Evolutionary conservation across 2,329 filamentous ascomycete species (phyloP), one percentile per base, ranked within the genome.

Genomic region (Sarocladiaceae sp.): DNA sequence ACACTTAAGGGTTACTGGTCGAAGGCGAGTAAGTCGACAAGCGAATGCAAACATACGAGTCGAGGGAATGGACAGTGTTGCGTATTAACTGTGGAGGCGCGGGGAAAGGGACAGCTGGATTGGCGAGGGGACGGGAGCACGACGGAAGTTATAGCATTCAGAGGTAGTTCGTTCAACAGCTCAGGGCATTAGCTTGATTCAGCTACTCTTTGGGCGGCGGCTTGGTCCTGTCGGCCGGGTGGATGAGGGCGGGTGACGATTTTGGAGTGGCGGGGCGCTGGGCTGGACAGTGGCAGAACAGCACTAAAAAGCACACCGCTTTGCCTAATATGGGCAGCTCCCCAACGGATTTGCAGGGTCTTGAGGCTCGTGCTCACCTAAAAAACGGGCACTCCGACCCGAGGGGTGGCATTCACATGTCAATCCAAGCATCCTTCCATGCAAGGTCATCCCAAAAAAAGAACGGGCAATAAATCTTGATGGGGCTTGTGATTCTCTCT

Each of bases 321-420:
- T 44, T 44, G 23, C 40, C 23, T 7, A 11, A 26, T 44, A 8
- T n/a, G 23, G 40, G 3, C 13, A 44, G 15, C 40, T 44, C 40
- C 40, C 40, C 40, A 48, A 48, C 44, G 44, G 25, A 48, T 48
- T 48, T 48, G n/a, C 44, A 48, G 40, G 40, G 40, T 33, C 15
- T 23, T 11, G 18, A 48, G 12, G 25, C 44, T 22, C 13, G 25
- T 48, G 44, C 44, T 48, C 25, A 48, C 10, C 44, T 25, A 20
- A 22, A n/a, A 10, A 13, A 20, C 44, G 44, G 44, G 44, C 25
- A 33, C 44, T 13, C 44, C 44, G 44, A 48, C 44, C 44, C 44
- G 44, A 48, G 40, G 40, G 40, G 44, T n/a, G 22, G 22, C 26
- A 20, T 31, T 48, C 44, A 48, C 44, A 48, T 48, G 44, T 33